Percentiles rank a stretch among this genome's conserved stretches.
These are phyloP conservation scores for Populus trichocarpa DNA, from an alignment of 441 rosid species.

Conservation along the genomic window DNA sequence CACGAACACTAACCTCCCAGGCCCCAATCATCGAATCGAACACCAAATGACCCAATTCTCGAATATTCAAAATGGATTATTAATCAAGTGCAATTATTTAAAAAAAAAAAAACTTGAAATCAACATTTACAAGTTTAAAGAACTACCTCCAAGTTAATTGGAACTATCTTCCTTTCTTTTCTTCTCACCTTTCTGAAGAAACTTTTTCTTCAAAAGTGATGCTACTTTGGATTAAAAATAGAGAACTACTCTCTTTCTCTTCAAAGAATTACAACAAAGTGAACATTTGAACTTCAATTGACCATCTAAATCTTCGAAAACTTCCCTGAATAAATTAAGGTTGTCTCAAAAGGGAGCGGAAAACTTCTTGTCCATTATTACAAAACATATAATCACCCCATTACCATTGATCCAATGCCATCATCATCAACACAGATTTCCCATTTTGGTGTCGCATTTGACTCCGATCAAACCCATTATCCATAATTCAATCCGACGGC, in stretches of 20 bases:
- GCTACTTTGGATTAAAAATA: neutral
- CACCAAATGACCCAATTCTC: neutral
- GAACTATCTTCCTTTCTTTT: neutral
- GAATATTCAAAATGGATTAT: neutral
- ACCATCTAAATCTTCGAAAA: neutral
- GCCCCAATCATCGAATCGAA: no score
- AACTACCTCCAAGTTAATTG: neutral
- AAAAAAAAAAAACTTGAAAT: no score
- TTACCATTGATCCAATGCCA: neutral
- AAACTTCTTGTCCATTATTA: neutral
- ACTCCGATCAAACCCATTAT: constrained; percentile 3
- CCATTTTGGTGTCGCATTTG: neutral
- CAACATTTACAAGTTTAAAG: neutral
- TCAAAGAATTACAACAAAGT: constrained; percentile 16
- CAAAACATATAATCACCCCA: neutral
- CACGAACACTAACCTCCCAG: no score
- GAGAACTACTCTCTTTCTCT: neutral
- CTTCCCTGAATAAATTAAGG: neutral
- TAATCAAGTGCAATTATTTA: neutral
- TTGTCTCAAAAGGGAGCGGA: neutral
- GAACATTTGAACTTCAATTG: neutral
- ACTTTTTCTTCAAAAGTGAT: constrained; percentile 3
- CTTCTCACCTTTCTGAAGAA: neutral
- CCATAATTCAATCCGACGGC: constrained; percentile 45
- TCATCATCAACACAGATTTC: neutral